These are phyloP conservation scores for Leptographium wingfieldii DNA, from an alignment of 2,329 filamentous ascomycete species.

Conservation along the genomic window DNA sequence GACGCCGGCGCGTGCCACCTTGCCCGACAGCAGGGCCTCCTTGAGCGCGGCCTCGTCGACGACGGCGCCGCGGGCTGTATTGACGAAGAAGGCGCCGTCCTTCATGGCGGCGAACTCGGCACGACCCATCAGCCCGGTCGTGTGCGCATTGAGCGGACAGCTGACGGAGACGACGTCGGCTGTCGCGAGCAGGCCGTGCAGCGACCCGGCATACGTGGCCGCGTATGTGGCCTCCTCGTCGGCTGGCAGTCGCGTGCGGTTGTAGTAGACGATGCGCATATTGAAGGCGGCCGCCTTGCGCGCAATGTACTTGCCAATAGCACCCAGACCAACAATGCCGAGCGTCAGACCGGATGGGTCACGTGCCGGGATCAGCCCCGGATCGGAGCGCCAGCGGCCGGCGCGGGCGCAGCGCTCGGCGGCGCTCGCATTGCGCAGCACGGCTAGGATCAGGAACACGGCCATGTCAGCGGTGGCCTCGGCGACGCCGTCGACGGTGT, in stretches of 20 bases:
- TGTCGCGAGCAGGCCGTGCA: slow-evolving; percentile 26
- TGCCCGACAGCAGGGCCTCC: slow-evolving; percentile 1
- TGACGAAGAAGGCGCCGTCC: slow-evolving; percentile 6
- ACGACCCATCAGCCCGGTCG: slow-evolving; percentile 16
- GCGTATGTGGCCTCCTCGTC: slow-evolving; percentile 22
- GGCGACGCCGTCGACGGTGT: slow-evolving; percentile 37
- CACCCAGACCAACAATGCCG: slow-evolving; percentile 35
- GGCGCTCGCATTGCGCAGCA: slow-evolving; percentile 26
- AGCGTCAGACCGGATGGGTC: slow-evolving; percentile 32
- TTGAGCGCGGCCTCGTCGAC: slow-evolving; percentile 7
- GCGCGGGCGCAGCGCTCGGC: slow-evolving; percentile 24
- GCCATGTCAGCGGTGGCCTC: slow-evolving; percentile 25
- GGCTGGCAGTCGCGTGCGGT: slow-evolving; percentile 22
- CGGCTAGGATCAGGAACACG: slow-evolving; percentile 19
- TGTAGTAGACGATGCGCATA: slow-evolving; percentile 30
- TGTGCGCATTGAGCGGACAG: slow-evolving; percentile 27
- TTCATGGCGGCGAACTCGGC: slow-evolving; percentile 22
- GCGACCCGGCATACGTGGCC: slow-evolving; percentile 22
- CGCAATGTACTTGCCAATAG: slow-evolving; percentile 31
- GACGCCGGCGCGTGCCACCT: slow-evolving; percentile 21
- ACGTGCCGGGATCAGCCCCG: slow-evolving; percentile 19
- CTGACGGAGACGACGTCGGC: slow-evolving; percentile 29
- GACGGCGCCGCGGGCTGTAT: slow-evolving; percentile 7
- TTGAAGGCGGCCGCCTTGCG: slow-evolving; percentile 27
- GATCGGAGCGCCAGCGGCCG: slow-evolving; percentile 24